Conservation (phyloP, 2,329 filamentous ascomycete genomes). For the Fusarium staphyleae region DNA sequence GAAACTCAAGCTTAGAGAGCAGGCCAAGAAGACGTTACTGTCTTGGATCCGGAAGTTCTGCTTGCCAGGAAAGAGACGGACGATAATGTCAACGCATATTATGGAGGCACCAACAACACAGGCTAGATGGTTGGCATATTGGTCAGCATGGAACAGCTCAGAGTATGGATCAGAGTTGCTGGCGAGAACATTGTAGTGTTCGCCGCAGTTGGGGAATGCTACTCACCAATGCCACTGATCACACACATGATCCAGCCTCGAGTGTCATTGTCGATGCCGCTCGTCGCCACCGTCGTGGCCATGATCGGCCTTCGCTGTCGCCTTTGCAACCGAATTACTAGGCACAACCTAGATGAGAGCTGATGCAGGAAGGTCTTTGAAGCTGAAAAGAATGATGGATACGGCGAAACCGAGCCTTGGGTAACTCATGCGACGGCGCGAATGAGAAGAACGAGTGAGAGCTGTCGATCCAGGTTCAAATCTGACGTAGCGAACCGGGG, state of each 20-base stretch:
- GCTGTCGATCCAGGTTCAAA: constrained; percentile 20
- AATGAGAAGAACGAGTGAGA: constrained; percentile 20
- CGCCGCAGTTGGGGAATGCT: background rate
- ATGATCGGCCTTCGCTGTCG: constrained; percentile 16
- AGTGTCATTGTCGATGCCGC: constrained; percentile 75
- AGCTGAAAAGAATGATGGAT: background rate
- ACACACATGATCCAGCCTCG: constrained; percentile 93
- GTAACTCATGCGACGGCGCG: constrained; percentile 2
- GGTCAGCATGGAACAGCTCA: constrained; percentile 9
- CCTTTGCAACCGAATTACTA: constrained; percentile 2
- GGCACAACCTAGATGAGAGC: background rate
- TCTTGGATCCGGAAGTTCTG: constrained; percentile 86
- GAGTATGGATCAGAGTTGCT: background rate
- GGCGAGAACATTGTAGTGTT: background rate
- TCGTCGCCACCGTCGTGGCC: constrained; percentile 49
- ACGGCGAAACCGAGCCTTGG: background rate
- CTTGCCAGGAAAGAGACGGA: constrained; percentile 75
- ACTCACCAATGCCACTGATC: constrained; percentile 76
- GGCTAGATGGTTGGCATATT: constrained; percentile 45
- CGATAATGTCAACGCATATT: constrained; percentile 83
- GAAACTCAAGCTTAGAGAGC: constrained; percentile 89
- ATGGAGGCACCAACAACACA: constrained; percentile 80
- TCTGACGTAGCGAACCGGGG: constrained; percentile 36
- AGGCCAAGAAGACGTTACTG: constrained; percentile 85
- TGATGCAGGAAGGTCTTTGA: background rate